Conservation (phyloP, 2,329 filamentous ascomycete genomes). For the Podosphaera fusca region DNA sequence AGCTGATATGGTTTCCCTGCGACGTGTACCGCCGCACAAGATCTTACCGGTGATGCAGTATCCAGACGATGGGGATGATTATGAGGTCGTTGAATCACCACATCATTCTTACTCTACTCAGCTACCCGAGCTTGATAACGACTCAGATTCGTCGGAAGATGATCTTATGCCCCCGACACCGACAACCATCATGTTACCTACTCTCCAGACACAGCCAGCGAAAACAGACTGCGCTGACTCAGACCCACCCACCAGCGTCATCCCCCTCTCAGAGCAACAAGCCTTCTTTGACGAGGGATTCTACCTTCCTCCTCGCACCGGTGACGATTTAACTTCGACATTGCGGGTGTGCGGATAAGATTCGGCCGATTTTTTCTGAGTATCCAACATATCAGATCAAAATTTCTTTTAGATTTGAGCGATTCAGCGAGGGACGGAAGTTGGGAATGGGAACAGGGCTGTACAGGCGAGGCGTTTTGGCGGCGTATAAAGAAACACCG, state of each 20-base stretch:
- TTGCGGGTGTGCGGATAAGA: slow-evolving; percentile 24
- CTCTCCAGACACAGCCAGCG: slow-evolving; percentile 34
- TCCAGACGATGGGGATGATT: slow-evolving; percentile 30
- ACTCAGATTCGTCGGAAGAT: slow-evolving; percentile 48
- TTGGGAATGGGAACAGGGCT: not conserved
- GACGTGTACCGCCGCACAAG: slow-evolving; percentile 22
- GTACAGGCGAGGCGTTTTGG: not conserved
- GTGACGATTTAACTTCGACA: slow-evolving; percentile 18
- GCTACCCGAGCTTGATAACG: slow-evolving; percentile 46
- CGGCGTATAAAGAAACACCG: not conserved
- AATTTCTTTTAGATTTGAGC: not conserved
- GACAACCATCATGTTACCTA: slow-evolving; percentile 24
- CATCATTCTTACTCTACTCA: slow-evolving; percentile 42
- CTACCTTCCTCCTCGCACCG: slow-evolving; percentile 22
- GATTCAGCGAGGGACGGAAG: not conserved
- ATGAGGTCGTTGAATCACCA: slow-evolving; percentile 34
- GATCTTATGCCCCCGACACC: slow-evolving; percentile 40
- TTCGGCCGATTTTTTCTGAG: not conserved
- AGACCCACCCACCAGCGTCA: slow-evolving; percentile 8
- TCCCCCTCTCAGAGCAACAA: slow-evolving; percentile 16
- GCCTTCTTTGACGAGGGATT: slow-evolving; percentile 25
- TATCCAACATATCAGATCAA: not conserved
- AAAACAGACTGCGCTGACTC: slow-evolving; percentile 17
- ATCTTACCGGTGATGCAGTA: slow-evolving; percentile 7
- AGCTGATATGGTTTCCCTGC: slow-evolving; percentile 24